Conservation (phyloP, 2,329 filamentous ascomycete species). For the Aspergillus jensenii region DNA sequence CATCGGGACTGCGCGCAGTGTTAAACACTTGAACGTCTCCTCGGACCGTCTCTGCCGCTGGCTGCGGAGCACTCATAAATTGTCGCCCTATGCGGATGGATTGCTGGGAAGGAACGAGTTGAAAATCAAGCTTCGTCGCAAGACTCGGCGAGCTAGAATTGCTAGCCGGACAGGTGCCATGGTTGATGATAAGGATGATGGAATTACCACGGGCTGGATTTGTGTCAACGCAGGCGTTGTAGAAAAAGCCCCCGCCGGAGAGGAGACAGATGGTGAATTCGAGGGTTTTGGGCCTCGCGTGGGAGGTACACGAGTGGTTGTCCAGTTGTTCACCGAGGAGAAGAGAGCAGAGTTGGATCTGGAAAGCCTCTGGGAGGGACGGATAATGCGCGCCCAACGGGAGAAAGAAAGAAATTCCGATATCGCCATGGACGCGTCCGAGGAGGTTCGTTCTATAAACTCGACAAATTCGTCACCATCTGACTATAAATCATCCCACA, state of each 20-base stretch:
- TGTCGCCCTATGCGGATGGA: constrained; percentile 80
- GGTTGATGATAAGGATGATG: constrained; percentile 67
- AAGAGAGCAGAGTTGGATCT: constrained; percentile 67
- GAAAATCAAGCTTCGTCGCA: constrained; percentile 79
- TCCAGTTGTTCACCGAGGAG: constrained; percentile 71
- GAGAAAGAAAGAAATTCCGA: constrained; percentile 37
- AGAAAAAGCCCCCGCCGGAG: constrained; percentile 48
- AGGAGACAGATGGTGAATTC: constrained; percentile 43
- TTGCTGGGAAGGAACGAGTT: constrained; percentile 86
- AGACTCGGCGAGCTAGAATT: constrained; percentile 77
- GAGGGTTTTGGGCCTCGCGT: constrained; percentile 72
- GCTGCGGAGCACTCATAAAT: constrained; percentile 69
- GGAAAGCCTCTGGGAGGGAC: constrained; percentile 62
- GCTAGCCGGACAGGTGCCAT: constrained; percentile 68
- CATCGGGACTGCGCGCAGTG: constrained; percentile 84
- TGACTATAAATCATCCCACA: constrained; percentile 19
- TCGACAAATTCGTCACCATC: constrained; percentile 20
- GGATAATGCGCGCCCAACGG: constrained; percentile 42
- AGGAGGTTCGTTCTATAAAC: constrained; percentile 25
- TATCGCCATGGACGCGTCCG: constrained; percentile 14
- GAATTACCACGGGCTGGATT: constrained; percentile 91
- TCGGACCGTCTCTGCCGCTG: constrained; percentile 87
- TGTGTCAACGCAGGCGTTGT: constrained; percentile 84
- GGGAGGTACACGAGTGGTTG: constrained; percentile 62
- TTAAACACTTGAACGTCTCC: constrained; percentile 89